A percentile compares a stretch with the other conserved stretches of the same genome.
These are phyloP conservation scores for Inga laurina DNA, from an alignment of 306 rosid genomes.

Conservation along the genomic window DNA sequence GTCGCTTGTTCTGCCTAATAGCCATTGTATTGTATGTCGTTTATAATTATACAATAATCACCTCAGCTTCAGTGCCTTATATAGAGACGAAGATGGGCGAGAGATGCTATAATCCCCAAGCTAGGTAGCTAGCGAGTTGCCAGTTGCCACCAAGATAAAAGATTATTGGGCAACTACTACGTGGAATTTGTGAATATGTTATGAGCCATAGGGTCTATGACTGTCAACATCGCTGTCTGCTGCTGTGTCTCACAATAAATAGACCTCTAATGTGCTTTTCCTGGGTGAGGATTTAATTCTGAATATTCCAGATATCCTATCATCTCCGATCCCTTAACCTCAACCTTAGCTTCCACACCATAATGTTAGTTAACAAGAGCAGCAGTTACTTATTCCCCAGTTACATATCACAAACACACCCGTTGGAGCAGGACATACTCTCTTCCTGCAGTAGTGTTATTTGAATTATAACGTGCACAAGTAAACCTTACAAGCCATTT, in stretches of 20 bases:
- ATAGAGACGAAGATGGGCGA: conserved; percentile 30
- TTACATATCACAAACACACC: neutral
- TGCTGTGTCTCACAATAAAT: conserved; percentile 43
- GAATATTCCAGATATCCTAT: conserved; percentile 17
- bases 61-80: conserved; percentile 30
- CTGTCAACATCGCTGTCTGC: conserved; percentile 71
- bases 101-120: neutral
- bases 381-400: neutral
- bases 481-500: no score
- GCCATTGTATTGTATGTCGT: conserved; percentile 19
- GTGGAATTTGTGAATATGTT: conserved; percentile 35
- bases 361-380: neutral
- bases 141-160: neutral
- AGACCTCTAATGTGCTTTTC: conserved; percentile 23
- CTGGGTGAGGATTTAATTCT: conserved; percentile 12
- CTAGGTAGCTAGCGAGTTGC: conserved; percentile 1
- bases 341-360: neutral
- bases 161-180: conserved; percentile 27
- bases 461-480: no score
- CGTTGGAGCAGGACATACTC: neutral
- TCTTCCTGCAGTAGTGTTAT: no score
- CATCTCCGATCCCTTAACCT: conserved; percentile 20
- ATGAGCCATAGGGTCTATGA: conserved; percentile 41
- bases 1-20: conserved; percentile 43
- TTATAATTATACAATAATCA: neutral